Evolutionary conservation across 352 stramenopile species (phyloP), one percentile per base, ranked within the genome.

Genomic region (Phytophthora capsici): DNA sequence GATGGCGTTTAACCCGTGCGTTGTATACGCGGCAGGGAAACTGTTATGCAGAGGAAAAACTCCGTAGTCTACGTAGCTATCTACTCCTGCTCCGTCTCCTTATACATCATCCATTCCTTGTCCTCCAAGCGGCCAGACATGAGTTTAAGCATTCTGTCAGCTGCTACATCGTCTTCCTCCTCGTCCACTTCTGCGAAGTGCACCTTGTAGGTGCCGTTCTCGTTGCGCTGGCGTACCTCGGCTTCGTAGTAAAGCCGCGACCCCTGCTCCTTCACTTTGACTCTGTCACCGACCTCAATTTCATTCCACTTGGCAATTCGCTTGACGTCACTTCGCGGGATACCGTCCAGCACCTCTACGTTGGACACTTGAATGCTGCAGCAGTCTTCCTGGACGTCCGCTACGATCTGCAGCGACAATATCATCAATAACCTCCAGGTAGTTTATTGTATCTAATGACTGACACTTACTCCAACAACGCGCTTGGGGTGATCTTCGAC

Each of bases 71-170:
- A 48, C 32, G 13, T 23, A 50, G 45, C 12, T 41, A 46, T 12
- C 38, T 62, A 47, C 51, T 78, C 71, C 3, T 77, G 60, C 4
- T 67, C 46, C 20, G 48, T 78, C 30, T 85, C 77, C 63, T 86
- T 90, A 48, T 82, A 87, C 78, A 88, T 90, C 81, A 90, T 88
- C 73, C 79, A 84, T 55, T 90, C 81, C 47, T 87, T 88, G 32
- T 86, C 69, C 48, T 88, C 78, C 26, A 90, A 69, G 4, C 81
- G 67, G 2, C 81, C 81, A 6, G 81, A 88, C 78, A 88, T 90
- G 60, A 88, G 72, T 50, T 90, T 90, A 45, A 90, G 45, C 44
- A 88, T 69, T 19, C 77, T 71, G 37, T 84, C 77, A 0, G 43
- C 46, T 12, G 67, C 41, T 41, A 88, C 63, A 19, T 78, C 63